Evolutionary conservation across 495 filamentous ascomycete genomes (phyloP).

Genomic region (Penicillium egyptiacum): DNA sequence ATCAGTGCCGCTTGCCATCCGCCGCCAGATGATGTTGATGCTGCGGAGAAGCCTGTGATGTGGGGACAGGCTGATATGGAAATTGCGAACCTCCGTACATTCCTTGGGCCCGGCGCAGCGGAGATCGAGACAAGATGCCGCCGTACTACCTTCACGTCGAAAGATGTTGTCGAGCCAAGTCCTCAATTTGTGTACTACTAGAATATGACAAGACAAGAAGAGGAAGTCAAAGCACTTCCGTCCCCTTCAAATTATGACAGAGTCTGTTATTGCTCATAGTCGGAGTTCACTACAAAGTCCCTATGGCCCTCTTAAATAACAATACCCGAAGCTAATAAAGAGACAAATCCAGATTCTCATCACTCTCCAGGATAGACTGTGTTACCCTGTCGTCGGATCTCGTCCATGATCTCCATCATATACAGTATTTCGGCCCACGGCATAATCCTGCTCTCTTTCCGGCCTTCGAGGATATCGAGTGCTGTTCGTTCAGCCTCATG

Average conservation of each 20-base stretch:
- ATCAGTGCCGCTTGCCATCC: slow-evolving; percentile 14
- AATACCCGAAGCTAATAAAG: too few species aligned
- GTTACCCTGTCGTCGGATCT: slow-evolving; percentile 24
- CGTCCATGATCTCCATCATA: slow-evolving; percentile 31
- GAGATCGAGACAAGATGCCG: background rate
- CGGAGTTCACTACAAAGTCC: too few species aligned
- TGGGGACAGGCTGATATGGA: slow-evolving; percentile 6
- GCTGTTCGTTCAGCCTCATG: slow-evolving; percentile 24
- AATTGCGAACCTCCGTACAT: background rate
- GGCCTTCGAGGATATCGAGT: slow-evolving; percentile 22
- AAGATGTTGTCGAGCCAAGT: background rate
- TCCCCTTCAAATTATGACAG: too few species aligned
- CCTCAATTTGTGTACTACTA: background rate
- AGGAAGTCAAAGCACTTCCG: too few species aligned
- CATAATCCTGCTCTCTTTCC: slow-evolving; percentile 21
- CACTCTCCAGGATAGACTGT: background rate
- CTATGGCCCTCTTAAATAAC: too few species aligned
- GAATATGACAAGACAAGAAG: background rate
- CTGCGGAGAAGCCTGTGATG: slow-evolving; percentile 1
- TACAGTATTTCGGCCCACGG: slow-evolving; percentile 21
- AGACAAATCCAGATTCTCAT: background rate
- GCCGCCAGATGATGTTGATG: background rate
- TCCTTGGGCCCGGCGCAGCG: background rate
- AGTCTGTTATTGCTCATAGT: too few species aligned
- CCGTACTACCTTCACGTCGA: slow-evolving; percentile 1